A percentile compares a stretch with the other conserved stretches of the same genome.
phyloP scores from a whole-genome alignment of 345 rosid genomes.

The Eucalyptus decipiens region DNA sequence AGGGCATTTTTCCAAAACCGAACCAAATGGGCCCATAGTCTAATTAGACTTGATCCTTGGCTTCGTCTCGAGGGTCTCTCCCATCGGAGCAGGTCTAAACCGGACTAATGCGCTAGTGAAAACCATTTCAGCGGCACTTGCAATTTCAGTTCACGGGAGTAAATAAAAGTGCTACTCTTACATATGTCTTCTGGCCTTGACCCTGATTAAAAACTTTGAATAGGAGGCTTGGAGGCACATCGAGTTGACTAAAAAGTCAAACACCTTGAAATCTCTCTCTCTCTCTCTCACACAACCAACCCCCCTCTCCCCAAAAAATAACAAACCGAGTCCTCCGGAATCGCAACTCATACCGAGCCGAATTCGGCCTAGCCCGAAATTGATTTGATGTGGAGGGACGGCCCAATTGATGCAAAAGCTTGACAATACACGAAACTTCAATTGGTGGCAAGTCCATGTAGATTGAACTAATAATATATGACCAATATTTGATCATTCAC shows the following conservation, averaged over 20 bases:
- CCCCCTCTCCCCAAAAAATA: background rate
- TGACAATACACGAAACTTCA: background rate
- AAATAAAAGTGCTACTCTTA: background rate
- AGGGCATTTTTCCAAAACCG: too few relatives aligned
- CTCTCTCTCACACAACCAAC: background rate
- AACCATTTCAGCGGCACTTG: background rate
- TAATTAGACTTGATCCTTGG: background rate
- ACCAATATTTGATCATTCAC: background rate
- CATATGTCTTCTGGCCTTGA: background rate
- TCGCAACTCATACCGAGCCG: background rate
- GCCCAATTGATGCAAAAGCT: background rate
- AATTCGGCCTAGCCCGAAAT: background rate
- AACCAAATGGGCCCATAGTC: too few relatives aligned
- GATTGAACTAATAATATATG: background rate
- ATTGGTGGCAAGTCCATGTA: background rate
- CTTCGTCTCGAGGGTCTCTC: background rate
- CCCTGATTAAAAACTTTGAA: background rate
- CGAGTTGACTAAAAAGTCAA: background rate
- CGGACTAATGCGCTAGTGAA: too few relatives aligned
- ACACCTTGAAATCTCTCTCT: background rate
- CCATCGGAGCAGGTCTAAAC: fast-evolving
- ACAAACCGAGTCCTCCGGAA: background rate
- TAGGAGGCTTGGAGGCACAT: background rate
- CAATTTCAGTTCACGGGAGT: background rate
- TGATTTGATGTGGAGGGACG: background rate